These are phyloP conservation scores for Cyberlindnera saturnus DNA, from an alignment of 805 yeast species.

Conservation along the genomic window DNA sequence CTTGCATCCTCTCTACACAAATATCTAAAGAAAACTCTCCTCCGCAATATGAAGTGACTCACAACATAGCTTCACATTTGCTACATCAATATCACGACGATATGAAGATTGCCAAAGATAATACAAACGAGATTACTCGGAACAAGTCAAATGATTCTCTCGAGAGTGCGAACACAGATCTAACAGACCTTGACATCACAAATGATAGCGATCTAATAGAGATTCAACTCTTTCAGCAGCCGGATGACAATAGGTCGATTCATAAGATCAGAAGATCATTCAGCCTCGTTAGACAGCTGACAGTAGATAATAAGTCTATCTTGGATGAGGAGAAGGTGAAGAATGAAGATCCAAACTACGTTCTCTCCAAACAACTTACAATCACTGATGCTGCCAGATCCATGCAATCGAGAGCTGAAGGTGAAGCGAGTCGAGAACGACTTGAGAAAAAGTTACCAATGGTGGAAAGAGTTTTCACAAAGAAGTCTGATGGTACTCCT, in stretches of 20 bases:
- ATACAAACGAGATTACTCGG: too few species aligned
- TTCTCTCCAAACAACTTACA: conserved; percentile 5
- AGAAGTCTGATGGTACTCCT: neutral
- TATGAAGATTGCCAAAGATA: too few species aligned
- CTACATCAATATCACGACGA: too few species aligned
- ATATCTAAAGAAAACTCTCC: too few species aligned
- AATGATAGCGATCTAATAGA: too few species aligned
- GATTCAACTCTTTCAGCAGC: too few species aligned
- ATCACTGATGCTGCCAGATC: conserved; percentile 6
- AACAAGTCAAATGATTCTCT: too few species aligned
- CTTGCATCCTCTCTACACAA: too few species aligned
- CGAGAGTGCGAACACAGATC: too few species aligned
- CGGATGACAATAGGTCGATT: neutral
- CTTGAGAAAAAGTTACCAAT: neutral
- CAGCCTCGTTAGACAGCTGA: neutral
- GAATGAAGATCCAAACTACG: neutral
- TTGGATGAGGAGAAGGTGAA: neutral
- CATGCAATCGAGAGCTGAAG: neutral
- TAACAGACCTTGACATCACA: too few species aligned
- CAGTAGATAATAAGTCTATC: neutral
- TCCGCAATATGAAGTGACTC: too few species aligned
- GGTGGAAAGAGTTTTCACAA: neutral
- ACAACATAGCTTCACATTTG: too few species aligned
- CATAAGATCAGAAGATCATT: neutral
- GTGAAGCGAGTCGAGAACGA: neutral